Evolutionary conservation across 1,139 yeast genomes (phyloP).

Genomic region (Entelexis sorbosivorans): DNA sequence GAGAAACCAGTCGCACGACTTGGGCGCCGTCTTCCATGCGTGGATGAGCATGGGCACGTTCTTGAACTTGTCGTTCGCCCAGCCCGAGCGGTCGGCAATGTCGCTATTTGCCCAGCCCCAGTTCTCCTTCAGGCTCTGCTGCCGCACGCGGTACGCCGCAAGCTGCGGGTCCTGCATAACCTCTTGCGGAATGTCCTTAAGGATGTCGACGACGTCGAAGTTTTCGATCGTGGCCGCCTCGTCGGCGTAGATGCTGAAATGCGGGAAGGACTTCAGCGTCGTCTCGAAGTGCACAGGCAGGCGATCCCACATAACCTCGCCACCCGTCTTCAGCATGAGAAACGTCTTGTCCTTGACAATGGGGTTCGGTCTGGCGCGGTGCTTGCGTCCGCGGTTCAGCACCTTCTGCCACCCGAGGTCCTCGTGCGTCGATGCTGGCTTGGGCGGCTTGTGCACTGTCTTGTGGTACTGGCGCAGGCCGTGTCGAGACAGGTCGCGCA

Average conservation of each 20-base stretch:
- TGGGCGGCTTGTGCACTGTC: neutral
- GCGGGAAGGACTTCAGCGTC: constrained; percentile 29
- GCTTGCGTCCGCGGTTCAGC: neutral
- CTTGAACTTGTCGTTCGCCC: constrained; percentile 23
- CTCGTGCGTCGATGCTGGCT: neutral
- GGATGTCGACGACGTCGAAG: constrained; percentile 29
- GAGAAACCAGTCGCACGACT: constrained; percentile 25
- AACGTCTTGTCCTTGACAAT: constrained; percentile 24
- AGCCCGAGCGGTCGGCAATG: constrained; percentile 22
- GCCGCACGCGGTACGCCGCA: constrained; percentile 27
- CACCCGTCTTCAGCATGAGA: constrained; percentile 33
- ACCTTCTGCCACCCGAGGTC: neutral
- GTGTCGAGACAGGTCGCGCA: neutral
- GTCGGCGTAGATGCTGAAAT: constrained; percentile 32
- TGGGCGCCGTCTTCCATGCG: constrained; percentile 23
- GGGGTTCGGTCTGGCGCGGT: neutral
- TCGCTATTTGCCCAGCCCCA: constrained; percentile 24
- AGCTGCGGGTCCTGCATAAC: constrained; percentile 22
- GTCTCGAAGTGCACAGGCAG: constrained; percentile 32
- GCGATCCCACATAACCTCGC: constrained; percentile 32
- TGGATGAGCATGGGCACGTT: constrained; percentile 23
- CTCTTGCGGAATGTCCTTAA: constrained; percentile 26
- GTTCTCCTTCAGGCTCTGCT: constrained; percentile 24
- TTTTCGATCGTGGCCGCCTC: constrained; percentile 29
- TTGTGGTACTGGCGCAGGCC: neutral